Evolutionary conservation across 2,329 filamentous ascomycete species (phyloP).

Genomic region (Sphaceloma murrayae): DNA sequence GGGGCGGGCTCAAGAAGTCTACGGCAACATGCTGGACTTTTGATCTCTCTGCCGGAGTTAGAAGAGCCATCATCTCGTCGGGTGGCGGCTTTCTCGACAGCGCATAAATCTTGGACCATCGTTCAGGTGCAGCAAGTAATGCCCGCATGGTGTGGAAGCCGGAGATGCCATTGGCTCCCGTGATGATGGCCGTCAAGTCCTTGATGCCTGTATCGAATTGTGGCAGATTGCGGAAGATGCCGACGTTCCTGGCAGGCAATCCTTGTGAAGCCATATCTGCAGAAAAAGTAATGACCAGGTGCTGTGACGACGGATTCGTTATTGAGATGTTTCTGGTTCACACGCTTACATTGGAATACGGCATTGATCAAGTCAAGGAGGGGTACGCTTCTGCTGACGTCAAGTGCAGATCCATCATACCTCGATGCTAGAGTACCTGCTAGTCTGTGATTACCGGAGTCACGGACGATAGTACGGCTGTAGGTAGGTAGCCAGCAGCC

Average conservation of each 20-base stretch:
- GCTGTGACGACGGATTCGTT: no score
- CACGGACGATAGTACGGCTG: no score
- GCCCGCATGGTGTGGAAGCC: conserved; percentile 44
- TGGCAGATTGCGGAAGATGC: conserved; percentile 44
- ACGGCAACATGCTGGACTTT: conserved; percentile 26
- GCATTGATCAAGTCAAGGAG: conserved; percentile 1
- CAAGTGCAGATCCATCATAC: conserved; percentile 5
- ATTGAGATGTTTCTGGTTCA: no score
- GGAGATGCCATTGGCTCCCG: conserved; percentile 46
- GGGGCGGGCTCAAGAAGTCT: conserved; percentile 30
- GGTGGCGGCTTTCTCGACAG: conserved; percentile 40
- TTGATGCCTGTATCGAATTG: conserved; percentile 36
- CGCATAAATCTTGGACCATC: conserved; percentile 46
- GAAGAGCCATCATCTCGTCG: conserved; percentile 29
- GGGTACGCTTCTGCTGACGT: conserved; percentile 6
- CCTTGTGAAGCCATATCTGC: conserved; percentile 23
- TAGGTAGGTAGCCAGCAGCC: no score
- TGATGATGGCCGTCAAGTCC: conserved; percentile 43
- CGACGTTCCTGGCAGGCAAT: conserved; percentile 25
- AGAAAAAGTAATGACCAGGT: no score
- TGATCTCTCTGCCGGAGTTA: conserved; percentile 25
- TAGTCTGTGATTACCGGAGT: no score
- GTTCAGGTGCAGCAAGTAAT: conserved; percentile 37
- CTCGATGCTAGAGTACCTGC: no score
- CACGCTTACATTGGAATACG: no score